Evolutionary conservation across 2,329 filamentous ascomycete genomes (phyloP).

Genomic region (Nemania bipapillata): DNA sequence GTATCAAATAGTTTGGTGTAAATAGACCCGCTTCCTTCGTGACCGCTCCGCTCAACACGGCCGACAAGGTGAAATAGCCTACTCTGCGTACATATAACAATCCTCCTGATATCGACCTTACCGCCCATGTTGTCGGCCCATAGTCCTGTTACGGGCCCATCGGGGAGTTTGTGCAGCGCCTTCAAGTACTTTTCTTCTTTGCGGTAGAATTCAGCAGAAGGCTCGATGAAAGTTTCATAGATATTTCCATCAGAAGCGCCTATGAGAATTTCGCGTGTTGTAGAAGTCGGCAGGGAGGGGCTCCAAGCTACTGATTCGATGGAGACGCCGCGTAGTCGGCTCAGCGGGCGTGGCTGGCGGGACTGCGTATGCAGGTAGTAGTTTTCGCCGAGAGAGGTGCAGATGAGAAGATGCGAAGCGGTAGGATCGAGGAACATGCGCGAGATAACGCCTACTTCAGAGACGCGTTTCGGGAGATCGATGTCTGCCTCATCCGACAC

Average conservation of each 20-base stretch:
- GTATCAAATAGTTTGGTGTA: slow-evolving; percentile 89
- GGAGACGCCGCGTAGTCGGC: slow-evolving; percentile 82
- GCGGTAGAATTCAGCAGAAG: slow-evolving; percentile 91
- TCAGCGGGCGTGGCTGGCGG: slow-evolving; percentile 82
- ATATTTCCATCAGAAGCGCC: slow-evolving; percentile 93
- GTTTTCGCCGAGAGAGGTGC: slow-evolving; percentile 91
- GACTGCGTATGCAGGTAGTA: slow-evolving; percentile 98
- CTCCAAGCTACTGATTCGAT: slow-evolving; percentile 97
- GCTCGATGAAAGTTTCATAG: slow-evolving; percentile 95
- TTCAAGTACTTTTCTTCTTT: slow-evolving; percentile 94
- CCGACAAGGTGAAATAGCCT: slow-evolving; percentile 84
- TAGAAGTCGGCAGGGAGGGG: slow-evolving; percentile 88
- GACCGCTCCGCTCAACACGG: slow-evolving; percentile 74
- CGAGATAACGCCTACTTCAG: slow-evolving; percentile 90
- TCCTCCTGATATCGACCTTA: slow-evolving; percentile 76
- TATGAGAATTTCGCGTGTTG: slow-evolving; percentile 91
- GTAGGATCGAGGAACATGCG: slow-evolving; percentile 98
- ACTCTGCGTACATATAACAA: slow-evolving; percentile 82
- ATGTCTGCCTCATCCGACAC: slow-evolving; percentile 72
- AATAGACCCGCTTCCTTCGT: slow-evolving; percentile 84
- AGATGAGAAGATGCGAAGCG: slow-evolving; percentile 91
- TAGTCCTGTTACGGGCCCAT: slow-evolving; percentile 84
- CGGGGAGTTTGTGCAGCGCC: slow-evolving; percentile 80
- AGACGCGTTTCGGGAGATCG: slow-evolving; percentile 91
- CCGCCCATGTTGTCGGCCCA: slow-evolving; percentile 80